phyloP scores from a whole-genome alignment of 108 stramenopile species.

The Cyclotella baltica region DNA sequence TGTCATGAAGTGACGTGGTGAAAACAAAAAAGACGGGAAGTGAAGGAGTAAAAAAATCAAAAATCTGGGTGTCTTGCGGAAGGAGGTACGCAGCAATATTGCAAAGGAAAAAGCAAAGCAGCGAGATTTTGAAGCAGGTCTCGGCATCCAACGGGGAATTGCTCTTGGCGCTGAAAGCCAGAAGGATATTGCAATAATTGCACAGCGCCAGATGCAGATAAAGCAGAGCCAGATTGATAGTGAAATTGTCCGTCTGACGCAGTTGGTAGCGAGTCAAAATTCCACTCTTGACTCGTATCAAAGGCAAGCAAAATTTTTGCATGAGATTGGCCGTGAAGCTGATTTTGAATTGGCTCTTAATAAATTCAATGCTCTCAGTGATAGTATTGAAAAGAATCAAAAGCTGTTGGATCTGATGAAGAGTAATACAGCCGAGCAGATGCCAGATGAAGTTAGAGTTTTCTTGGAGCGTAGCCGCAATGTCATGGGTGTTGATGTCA shows the following conservation, averaged over 20 bases:
- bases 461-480: neutral
- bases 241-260: neutral
- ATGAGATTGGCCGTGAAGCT: neutral
- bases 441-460: neutral
- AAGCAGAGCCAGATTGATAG: neutral
- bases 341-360: neutral
- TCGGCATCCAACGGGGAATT: neutral
- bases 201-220: neutral
- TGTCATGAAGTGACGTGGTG: too few species aligned
- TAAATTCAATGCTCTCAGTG: neutral
- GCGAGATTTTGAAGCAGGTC: neutral
- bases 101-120: neutral
- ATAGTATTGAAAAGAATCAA: neutral
- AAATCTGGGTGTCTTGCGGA: too few species aligned
- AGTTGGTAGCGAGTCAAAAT: neutral
- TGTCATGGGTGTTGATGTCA: neutral
- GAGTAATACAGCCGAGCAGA: neutral
- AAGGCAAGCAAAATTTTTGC: neutral
- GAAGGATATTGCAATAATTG: neutral
- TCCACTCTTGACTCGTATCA: neutral
- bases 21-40: too few species aligned
- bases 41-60: too few species aligned
- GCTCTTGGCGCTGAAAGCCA: neutral
- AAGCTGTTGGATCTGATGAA: neutral
- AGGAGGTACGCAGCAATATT: neutral